Evolutionary conservation across 1,284 basidiomycete species (phyloP), one percentile per base, ranked within the genome.

Genomic region (Heterobasidion occidentale): DNA sequence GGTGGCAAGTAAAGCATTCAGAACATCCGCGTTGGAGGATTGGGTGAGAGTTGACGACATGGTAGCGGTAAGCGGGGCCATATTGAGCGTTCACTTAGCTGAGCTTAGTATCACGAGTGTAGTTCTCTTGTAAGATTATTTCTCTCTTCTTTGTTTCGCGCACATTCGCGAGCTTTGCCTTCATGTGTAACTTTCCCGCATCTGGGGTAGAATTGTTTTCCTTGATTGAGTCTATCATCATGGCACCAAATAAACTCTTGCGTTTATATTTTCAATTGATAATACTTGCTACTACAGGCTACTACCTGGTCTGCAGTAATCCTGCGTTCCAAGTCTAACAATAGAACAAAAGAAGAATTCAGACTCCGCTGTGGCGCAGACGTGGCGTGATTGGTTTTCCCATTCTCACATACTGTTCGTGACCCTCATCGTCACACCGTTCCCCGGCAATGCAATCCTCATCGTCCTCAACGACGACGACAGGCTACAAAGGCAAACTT

Each of bases 401-500:
- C 38, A 42, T 12, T n/a, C 12, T 12, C 38, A 42, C 38, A 27
- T 27, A 27, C n/a, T n/a, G 35, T 45, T 52, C 51, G 51, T 56
- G 55, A 56, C 55, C n/a, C n/a, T 42, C 38, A 42, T 42, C 38
- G 38, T 42, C 38, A 42, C 49, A 56, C 49, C 54, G 49, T 49
- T 42, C 15, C 44, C 42, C 36, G 15, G 52, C 53, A 46, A 53
- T 52, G 48, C 34, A 36, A 17, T 20, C 19, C 46, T 14, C 19
- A 14, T 48, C 46, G 46, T 48, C 7, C 8, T 81, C 55, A 9
- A 12, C 34, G 1, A 33, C 58, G 55, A 59, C 71, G 7, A 81
- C 55, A 8, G 15, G n/a, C 15, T 42, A 80, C 72, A 88, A 88
- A 68, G 86, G 86, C 56, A 88, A 88, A 70, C 71, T 74, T 14